phyloP scores from a whole-genome alignment of 225 moss, liverwort and hornwort species.

The Lunularia cruciata region DNA sequence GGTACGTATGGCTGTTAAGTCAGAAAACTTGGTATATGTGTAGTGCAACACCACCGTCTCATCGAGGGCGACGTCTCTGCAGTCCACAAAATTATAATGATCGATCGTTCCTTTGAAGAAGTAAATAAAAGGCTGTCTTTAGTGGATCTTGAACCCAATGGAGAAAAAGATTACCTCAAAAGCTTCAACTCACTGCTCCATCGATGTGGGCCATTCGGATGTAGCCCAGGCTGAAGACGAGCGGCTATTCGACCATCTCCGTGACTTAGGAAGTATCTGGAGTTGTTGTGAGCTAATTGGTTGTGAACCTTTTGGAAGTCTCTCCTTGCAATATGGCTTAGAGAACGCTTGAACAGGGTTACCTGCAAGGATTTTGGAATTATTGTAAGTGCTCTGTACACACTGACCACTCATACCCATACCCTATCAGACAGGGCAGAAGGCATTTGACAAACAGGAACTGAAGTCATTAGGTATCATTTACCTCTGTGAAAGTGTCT shows the following conservation, averaged over 20 bases:
- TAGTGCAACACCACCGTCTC: conserved; percentile 42
- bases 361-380: conserved; percentile 7
- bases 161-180: conserved; percentile 14
- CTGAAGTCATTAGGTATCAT: background rate
- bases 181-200: conserved; percentile 24
- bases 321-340: conserved; percentile 4
- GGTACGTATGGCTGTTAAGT: conserved; percentile 17
- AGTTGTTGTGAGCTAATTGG: conserved; percentile 11
- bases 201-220: conserved; percentile 30
- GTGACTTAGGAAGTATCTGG: conserved; percentile 35
- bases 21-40: conserved; percentile 29
- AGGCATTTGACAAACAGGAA: background rate
- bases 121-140: background rate
- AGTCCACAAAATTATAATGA: background rate
- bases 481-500: conserved; percentile 41
- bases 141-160: too few species aligned
- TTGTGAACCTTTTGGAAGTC: background rate
- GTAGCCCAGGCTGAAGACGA: conserved; percentile 30
- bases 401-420: background rate
- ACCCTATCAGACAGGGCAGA: background rate
- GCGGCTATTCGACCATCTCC: conserved; percentile 31
- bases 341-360: conserved; percentile 34
- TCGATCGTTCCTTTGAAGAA: background rate
- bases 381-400: background rate
- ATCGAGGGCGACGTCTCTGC: conserved; percentile 16